Conservation (phyloP, 108 stramenopile species). For the Fragilaria radians region DNA sequence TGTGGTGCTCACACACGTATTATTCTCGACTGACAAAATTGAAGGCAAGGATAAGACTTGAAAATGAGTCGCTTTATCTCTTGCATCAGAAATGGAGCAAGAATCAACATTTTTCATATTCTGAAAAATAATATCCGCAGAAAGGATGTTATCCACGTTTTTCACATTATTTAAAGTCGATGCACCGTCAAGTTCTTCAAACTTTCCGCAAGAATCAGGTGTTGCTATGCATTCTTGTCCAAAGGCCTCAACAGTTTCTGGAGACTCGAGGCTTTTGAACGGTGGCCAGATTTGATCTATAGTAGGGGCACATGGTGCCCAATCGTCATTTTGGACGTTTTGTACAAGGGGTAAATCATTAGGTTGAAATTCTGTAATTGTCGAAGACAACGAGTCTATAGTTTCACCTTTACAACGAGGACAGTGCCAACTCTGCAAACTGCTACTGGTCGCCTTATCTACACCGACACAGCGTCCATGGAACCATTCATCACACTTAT, state of each 20-base stretch:
- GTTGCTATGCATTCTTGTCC: slow-evolving; percentile 26
- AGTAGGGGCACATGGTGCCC: slow-evolving; percentile 59
- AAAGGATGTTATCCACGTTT: no score
- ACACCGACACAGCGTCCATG: slow-evolving; percentile 78
- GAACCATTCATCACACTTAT: slow-evolving; percentile 79
- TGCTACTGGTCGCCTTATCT: slow-evolving; percentile 26
- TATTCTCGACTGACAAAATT: no score
- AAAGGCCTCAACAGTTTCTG: slow-evolving; percentile 36
- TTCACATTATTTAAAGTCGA: no score
- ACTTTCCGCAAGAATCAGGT: slow-evolving; percentile 1
- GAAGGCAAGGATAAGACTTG: no score
- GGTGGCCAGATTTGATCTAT: slow-evolving; percentile 62
- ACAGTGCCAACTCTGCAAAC: slow-evolving; percentile 45
- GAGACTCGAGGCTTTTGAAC: slow-evolving; percentile 47
- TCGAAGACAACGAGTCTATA: slow-evolving; percentile 1
- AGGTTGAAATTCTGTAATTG: slow-evolving; percentile 1
- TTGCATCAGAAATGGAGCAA: no score
- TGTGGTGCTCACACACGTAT: no score
- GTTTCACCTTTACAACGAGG: slow-evolving; percentile 30
- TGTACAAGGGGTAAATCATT: slow-evolving; percentile 10
- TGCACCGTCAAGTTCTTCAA: background rate
- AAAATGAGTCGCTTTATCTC: no score
- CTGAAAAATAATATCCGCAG: no score
- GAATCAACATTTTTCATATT: no score
- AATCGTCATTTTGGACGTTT: slow-evolving; percentile 7